phyloP scores from a whole-genome alignment of 768 basidiomycete species.

The Fibroporia radiculosa region DNA sequence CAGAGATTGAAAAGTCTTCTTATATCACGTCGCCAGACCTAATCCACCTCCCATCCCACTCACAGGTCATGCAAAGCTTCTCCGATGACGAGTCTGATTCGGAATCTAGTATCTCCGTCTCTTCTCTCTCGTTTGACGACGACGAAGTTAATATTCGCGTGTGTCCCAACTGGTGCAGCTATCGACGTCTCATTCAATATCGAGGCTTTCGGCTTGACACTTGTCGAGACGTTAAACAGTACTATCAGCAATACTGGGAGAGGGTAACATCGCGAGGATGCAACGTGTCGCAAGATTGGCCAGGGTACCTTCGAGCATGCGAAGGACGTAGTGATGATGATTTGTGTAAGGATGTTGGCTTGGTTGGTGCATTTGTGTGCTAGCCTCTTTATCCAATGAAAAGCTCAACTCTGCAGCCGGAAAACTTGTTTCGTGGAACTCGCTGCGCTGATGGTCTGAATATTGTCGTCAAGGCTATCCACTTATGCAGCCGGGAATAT shows the following conservation, averaged over 20 bases:
- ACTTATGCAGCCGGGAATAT: conserved; percentile 54
- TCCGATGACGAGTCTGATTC: not conserved
- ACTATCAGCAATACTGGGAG: conserved; percentile 35
- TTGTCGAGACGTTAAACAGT: conserved; percentile 54
- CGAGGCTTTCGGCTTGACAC: conserved; percentile 64
- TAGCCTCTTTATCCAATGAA: not conserved
- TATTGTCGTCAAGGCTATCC: conserved; percentile 63
- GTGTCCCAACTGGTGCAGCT: conserved; percentile 54
- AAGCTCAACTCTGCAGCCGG: conserved; percentile 38
- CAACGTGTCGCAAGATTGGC: conserved; percentile 15
- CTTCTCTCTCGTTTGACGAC: conserved; percentile 45
- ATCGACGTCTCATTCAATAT: conserved; percentile 36
- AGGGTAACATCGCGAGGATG: conserved; percentile 13
- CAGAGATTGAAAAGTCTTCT: too few species aligned
- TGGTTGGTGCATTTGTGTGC: conserved; percentile 38
- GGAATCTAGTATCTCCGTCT: conserved; percentile 23
- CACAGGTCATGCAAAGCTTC: not conserved
- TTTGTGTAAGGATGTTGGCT: conserved; percentile 63
- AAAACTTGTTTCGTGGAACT: conserved; percentile 64
- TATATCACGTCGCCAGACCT: too few species aligned
- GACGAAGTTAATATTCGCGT: conserved; percentile 45
- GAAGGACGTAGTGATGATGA: conserved; percentile 42
- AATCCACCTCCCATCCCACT: too few species aligned
- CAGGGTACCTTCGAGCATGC: conserved; percentile 28
- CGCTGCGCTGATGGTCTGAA: conserved; percentile 41